phyloP scores from a whole-genome alignment of 495 filamentous ascomycete species.

The Parachaetomium inaequale region DNA sequence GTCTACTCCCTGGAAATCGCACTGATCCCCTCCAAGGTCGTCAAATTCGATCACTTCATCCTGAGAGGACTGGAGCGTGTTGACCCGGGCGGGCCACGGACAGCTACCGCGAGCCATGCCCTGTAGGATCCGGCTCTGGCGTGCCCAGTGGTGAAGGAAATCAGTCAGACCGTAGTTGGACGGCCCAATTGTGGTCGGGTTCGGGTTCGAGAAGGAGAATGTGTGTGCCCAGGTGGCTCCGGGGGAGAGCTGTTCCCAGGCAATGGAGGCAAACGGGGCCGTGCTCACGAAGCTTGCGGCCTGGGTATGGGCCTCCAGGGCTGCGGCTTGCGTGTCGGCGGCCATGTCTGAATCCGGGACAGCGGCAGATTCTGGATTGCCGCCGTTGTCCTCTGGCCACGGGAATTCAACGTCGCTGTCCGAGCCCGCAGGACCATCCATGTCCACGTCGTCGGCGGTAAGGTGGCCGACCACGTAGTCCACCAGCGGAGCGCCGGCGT shows the following conservation, averaged over 20 bases:
- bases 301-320: neutral
- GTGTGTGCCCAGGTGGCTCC: conserved; percentile 12
- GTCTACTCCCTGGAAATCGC: conserved; percentile 75
- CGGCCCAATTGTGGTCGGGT: conserved; percentile 26
- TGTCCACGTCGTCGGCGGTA: conserved; percentile 25
- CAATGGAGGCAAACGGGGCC: neutral
- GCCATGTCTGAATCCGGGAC: neutral
- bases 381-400: neutral
- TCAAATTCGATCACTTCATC: conserved; percentile 32
- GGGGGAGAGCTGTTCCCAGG: neutral
- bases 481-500: neutral
- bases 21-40: conserved; percentile 56
- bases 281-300: neutral
- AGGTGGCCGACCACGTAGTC: conserved; percentile 13
- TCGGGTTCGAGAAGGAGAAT: conserved; percentile 22
- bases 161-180: conserved; percentile 30
- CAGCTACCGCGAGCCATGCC: conserved; percentile 17
- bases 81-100: conserved; percentile 26
- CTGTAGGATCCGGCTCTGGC: conserved; percentile 17
- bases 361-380: neutral
- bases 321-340: conserved; percentile 2
- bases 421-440: conserved; percentile 12
- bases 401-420: neutral
- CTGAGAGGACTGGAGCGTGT: conserved; percentile 16
- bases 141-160: conserved; percentile 35